Conservation (phyloP, 371 early-diverging fungal species). For the Chytridiales sp. region DNA sequence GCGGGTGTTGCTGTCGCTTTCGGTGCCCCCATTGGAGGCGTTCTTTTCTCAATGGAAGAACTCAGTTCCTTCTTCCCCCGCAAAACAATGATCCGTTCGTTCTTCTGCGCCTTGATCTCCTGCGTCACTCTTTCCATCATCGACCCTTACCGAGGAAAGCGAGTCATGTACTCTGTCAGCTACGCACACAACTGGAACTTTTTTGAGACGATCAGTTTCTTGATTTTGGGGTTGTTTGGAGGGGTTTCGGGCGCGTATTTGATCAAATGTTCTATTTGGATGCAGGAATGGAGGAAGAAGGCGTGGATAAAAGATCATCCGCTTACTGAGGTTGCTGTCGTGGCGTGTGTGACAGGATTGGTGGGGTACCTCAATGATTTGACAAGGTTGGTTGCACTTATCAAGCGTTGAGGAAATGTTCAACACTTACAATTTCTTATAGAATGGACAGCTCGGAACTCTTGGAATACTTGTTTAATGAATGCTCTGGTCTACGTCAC, state of each 20-base stretch:
- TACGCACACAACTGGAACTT: constrained; percentile 86
- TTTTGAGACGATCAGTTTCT: constrained; percentile 78
- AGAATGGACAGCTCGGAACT: constrained; percentile 64
- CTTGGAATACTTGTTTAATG: constrained; percentile 76
- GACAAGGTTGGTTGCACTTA: constrained; percentile 25
- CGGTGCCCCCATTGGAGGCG: constrained; percentile 95
- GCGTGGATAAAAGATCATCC: constrained; percentile 53
- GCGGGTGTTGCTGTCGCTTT: constrained; percentile 96
- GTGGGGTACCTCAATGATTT: constrained; percentile 64
- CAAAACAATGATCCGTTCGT: constrained; percentile 90
- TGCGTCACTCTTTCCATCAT: constrained; percentile 72
- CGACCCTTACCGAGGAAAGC: constrained; percentile 65
- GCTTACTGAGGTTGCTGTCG: constrained; percentile 68
- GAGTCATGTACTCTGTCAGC: constrained; percentile 90
- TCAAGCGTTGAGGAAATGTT: background rate
- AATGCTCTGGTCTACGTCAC: constrained; percentile 58
- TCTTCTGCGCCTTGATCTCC: constrained; percentile 90
- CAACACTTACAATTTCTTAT: background rate
- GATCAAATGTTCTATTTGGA: constrained; percentile 55
- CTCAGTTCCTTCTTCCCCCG: constrained; percentile 88
- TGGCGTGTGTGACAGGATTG: constrained; percentile 72
- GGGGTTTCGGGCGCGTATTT: constrained; percentile 85
- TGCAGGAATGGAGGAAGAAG: constrained; percentile 20
- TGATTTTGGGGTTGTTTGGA: constrained; percentile 85
- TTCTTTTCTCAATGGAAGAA: constrained; percentile 91